Evolutionary conservation across 2,329 filamentous ascomycete species (phyloP).

Genomic region (Graphiopsis chlorocephala): DNA sequence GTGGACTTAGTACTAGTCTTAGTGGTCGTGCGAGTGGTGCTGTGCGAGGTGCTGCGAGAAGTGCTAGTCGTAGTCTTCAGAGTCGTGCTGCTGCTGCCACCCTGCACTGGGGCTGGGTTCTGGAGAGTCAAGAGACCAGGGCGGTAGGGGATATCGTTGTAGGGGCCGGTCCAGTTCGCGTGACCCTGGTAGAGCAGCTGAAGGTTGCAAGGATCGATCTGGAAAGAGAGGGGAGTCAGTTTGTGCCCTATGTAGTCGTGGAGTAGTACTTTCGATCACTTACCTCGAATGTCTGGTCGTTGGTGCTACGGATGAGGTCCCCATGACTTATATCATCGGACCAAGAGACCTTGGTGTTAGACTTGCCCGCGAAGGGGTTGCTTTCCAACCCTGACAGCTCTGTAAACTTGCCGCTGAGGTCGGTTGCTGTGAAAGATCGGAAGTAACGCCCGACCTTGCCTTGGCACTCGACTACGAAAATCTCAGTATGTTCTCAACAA

Average conservation of each 20-base stretch:
- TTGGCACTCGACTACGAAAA: constrained; percentile 54
- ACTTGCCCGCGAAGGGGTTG: constrained; percentile 63
- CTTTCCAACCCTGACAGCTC: constrained; percentile 54
- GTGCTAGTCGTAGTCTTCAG: background rate
- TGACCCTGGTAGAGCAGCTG: constrained; percentile 64
- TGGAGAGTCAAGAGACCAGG: constrained; percentile 55
- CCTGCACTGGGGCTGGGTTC: background rate
- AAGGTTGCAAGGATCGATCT: constrained; percentile 64
- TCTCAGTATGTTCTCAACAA: background rate
- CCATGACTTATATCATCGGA: constrained; percentile 67
- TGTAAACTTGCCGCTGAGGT: constrained; percentile 58
- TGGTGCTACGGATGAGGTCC: constrained; percentile 55
- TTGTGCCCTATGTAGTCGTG: background rate
- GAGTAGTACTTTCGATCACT: background rate
- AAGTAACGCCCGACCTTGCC: constrained; percentile 60
- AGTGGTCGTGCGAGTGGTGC: background rate
- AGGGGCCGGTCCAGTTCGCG: constrained; percentile 45
- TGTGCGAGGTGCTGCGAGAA: background rate
- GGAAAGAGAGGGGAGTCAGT: constrained; percentile 47
- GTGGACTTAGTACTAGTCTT: too few species aligned
- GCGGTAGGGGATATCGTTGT: constrained; percentile 52
- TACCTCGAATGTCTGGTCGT: constrained; percentile 59
- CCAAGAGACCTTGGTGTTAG: constrained; percentile 63
- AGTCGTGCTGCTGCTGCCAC: background rate
- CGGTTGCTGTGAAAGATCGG: constrained; percentile 63